Percentiles rank a stretch among this genome's conserved stretches.
These are phyloP conservation scores for Glycine tomentella DNA, from an alignment of 306 rosid species.

Conservation along the genomic window DNA sequence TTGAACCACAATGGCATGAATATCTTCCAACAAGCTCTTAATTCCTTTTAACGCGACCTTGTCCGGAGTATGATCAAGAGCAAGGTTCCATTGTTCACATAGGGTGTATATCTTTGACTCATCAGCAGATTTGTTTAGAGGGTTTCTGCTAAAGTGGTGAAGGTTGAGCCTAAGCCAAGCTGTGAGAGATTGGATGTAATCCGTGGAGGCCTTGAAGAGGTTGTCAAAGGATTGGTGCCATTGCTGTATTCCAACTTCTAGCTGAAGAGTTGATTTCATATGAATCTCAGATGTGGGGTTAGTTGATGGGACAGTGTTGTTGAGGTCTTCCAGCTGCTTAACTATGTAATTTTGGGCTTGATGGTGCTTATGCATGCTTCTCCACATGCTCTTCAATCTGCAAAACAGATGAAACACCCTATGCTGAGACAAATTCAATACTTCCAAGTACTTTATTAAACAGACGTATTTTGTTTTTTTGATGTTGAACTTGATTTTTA, in stretches of 20 bases:
- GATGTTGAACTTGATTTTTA: too few species aligned
- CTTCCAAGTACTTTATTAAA: not conserved
- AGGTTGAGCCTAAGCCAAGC: conserved; percentile 95
- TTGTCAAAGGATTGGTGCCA: conserved; percentile 91
- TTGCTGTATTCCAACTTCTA: conserved; percentile 86
- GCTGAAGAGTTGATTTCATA: conserved; percentile 85
- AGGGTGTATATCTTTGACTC: conserved; percentile 79
- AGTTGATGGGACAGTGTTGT: conserved; percentile 71
- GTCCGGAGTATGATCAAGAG: conserved; percentile 83
- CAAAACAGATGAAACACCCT: conserved; percentile 10
- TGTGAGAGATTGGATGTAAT: conserved; percentile 82
- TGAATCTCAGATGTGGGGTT: conserved; percentile 90
- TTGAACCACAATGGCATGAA: conserved; percentile 89
- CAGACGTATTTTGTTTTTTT: not conserved
- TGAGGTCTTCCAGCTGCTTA: conserved; percentile 87
- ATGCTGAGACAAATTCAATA: not conserved
- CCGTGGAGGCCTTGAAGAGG: conserved; percentile 77
- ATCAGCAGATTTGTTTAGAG: conserved; percentile 59
- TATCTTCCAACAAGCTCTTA: conserved; percentile 80
- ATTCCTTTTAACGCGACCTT: conserved; percentile 89
- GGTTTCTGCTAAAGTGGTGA: conserved; percentile 69
- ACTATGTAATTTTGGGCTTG: conserved; percentile 94
- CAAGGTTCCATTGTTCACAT: conserved; percentile 89
- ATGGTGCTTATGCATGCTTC: conserved; percentile 93
- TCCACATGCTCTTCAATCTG: conserved; percentile 98